Conservation (phyloP, 768 basidiomycete genomes). For the Amanita rubescens region DNA sequence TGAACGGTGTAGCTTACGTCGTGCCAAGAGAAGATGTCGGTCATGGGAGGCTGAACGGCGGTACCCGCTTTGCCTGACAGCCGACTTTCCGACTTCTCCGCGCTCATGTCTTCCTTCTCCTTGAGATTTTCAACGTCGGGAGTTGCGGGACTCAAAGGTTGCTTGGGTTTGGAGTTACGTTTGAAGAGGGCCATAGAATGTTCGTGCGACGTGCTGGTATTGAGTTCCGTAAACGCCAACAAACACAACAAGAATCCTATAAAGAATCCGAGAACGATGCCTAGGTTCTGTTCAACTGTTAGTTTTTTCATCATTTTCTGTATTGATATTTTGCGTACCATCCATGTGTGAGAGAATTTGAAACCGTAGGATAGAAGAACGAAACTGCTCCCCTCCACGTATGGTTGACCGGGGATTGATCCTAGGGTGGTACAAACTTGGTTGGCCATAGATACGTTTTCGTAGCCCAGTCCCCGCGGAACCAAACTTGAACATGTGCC, state of each 20-base stretch:
- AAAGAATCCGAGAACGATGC: constrained; percentile 63
- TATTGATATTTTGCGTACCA: constrained; percentile 22
- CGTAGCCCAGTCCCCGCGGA: constrained; percentile 58
- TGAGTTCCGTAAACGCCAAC: constrained; percentile 52
- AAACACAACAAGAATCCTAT: constrained; percentile 48
- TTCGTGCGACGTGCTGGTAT: constrained; percentile 31
- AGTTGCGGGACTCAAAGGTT: constrained; percentile 15
- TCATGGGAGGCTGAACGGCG: constrained; percentile 35
- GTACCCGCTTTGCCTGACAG: constrained; percentile 22
- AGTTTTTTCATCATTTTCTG: background rate
- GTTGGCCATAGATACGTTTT: constrained; percentile 44
- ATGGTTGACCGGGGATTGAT: constrained; percentile 47
- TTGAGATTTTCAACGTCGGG: constrained; percentile 8
- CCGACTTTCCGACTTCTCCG: constrained; percentile 9
- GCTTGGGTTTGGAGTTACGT: constrained; percentile 32
- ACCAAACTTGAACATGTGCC: constrained; percentile 54
- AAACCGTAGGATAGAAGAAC: constrained; percentile 43
- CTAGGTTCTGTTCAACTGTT: constrained; percentile 46
- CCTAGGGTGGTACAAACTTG: constrained; percentile 76
- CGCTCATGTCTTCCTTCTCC: constrained; percentile 15
- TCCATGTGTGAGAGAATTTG: constrained; percentile 31
- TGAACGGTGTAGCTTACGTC: constrained; percentile 61
- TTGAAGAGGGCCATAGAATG: constrained; percentile 53
- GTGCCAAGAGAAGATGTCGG: constrained; percentile 76
- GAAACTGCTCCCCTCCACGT: constrained; percentile 54